phyloP scores from a whole-genome alignment of 139 green algal species.

The Asterochloris sp. region DNA sequence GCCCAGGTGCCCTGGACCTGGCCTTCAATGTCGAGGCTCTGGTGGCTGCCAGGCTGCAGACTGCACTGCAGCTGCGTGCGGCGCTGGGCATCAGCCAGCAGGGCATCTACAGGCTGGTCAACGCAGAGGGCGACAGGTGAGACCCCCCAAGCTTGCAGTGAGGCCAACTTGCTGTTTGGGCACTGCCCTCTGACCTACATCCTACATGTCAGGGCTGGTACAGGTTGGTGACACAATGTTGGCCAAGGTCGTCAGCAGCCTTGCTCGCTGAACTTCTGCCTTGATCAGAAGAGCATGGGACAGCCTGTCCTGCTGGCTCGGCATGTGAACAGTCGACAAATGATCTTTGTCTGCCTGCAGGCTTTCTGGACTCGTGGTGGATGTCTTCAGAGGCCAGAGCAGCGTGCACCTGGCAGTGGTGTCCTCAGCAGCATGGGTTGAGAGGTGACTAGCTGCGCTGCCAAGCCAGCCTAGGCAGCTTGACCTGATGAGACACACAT shows the following conservation, averaged over 20 bases:
- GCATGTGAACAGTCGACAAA: no score
- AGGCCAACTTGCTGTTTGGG: no score
- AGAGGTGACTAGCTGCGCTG: constrained; percentile 20
- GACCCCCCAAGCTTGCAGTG: no score
- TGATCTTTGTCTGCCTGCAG: not conserved
- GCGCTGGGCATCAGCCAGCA: constrained; percentile 39
- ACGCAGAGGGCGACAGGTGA: constrained; percentile 76
- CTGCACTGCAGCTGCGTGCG: constrained; percentile 42
- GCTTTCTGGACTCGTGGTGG: constrained; percentile 66
- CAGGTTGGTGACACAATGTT: no score
- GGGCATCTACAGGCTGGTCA: constrained; percentile 62
- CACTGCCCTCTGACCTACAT: no score
- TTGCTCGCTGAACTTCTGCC: no score
- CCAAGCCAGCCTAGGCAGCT: no score
- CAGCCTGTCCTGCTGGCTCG: no score
- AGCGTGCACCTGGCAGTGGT: constrained; percentile 25
- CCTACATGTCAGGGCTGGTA: no score
- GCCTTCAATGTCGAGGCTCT: constrained; percentile 41
- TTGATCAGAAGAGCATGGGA: no score
- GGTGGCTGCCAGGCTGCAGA: constrained; percentile 26
- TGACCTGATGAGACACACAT: no score
- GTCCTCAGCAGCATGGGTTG: constrained; percentile 46
- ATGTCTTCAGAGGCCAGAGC: constrained; percentile 27
- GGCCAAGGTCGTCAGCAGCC: no score
- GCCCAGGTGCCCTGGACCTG: constrained; percentile 3